These are phyloP conservation scores for Lactifluus hygrophoroides DNA, from an alignment of 768 basidiomycete species.

Conservation along the genomic window DNA sequence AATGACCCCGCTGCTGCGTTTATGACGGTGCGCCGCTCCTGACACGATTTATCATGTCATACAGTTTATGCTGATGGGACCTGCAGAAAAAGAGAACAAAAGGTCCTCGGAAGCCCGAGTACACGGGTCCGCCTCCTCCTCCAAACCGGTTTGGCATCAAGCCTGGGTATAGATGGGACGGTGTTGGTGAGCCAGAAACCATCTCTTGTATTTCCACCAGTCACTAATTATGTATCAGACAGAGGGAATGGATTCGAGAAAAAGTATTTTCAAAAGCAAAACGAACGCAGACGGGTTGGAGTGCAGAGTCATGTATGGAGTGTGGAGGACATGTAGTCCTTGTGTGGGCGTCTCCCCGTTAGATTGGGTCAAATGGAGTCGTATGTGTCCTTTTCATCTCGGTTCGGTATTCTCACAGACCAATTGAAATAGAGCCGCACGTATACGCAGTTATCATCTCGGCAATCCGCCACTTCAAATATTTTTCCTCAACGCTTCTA, in stretches of 20 bases:
- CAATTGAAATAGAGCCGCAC: not conserved
- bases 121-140: conserved; percentile 78
- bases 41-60: not conserved
- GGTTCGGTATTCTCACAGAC: not conserved
- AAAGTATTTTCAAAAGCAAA: conserved; percentile 78
- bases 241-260: conserved; percentile 92
- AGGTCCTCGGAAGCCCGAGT: conserved; percentile 76
- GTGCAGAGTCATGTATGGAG: conserved; percentile 79
- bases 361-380: not conserved
- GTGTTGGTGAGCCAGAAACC: conserved; percentile 63
- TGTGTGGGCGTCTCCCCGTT: not conserved
- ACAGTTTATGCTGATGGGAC: not conserved
- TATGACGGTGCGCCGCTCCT: conserved; percentile 58
- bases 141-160: conserved; percentile 94
- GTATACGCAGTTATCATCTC: not conserved
- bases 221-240: conserved; percentile 38
- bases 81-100: conserved; percentile 64
- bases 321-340: conserved; percentile 80
- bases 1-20: conserved; percentile 98
- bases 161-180: conserved; percentile 97
- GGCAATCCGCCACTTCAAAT: not conserved
- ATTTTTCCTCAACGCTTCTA: conserved; percentile 5
- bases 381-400: not conserved
- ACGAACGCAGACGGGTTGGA: conserved; percentile 61
- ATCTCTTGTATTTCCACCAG: not conserved